These are phyloP conservation scores for Selaginella moellendorffii DNA, from an alignment of 75 land plant genomes.

Conservation along the genomic window DNA sequence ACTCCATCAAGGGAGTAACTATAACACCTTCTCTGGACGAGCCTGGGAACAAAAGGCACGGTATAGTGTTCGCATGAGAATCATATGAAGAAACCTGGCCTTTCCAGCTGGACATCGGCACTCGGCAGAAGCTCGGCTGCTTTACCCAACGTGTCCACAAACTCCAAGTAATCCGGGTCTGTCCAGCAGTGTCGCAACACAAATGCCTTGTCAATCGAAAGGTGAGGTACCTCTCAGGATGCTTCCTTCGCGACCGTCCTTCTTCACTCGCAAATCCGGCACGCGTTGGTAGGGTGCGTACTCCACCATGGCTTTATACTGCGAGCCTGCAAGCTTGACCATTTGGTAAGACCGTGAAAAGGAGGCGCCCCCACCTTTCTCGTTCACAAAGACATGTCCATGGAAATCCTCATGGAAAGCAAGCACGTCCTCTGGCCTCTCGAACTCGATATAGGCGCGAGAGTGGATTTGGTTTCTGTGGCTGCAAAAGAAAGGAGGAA, in stretches of 20 bases:
- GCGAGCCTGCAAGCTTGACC: slow-evolving; percentile 31
- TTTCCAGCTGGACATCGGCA: slow-evolving; percentile 89
- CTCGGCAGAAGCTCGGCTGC: slow-evolving; percentile 85
- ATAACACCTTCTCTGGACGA: slow-evolving; percentile 45
- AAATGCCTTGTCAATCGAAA: not conserved
- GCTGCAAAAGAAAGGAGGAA: slow-evolving; percentile 21
- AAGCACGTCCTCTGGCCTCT: slow-evolving; percentile 64
- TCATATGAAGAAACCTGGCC: slow-evolving; percentile 28
- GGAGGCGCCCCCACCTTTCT: slow-evolving; percentile 38
- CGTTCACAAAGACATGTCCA: slow-evolving; percentile 86
- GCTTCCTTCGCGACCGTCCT: slow-evolving; percentile 80
- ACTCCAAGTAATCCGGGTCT: slow-evolving; percentile 88
- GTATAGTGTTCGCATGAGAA: not conserved
- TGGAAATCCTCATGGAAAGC: slow-evolving; percentile 73
- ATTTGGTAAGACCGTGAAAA: not conserved
- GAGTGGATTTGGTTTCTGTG: slow-evolving; percentile 29
- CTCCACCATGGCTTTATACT: slow-evolving; percentile 64
- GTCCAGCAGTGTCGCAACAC: slow-evolving; percentile 10
- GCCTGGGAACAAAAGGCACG: slow-evolving; percentile 23
- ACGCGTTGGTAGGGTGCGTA: slow-evolving; percentile 92
- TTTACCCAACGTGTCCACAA: slow-evolving; percentile 56
- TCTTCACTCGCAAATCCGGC: slow-evolving; percentile 54
- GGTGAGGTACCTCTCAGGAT: slow-evolving; percentile 43
- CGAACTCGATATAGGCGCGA: slow-evolving; percentile 73
- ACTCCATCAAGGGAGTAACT: slow-evolving; percentile 91